A percentile compares a stretch with the other conserved stretches of the same genome.
These are phyloP conservation scores for Begonia loranthoides DNA, from an alignment of 306 rosid genomes.

Conservation along the genomic window DNA sequence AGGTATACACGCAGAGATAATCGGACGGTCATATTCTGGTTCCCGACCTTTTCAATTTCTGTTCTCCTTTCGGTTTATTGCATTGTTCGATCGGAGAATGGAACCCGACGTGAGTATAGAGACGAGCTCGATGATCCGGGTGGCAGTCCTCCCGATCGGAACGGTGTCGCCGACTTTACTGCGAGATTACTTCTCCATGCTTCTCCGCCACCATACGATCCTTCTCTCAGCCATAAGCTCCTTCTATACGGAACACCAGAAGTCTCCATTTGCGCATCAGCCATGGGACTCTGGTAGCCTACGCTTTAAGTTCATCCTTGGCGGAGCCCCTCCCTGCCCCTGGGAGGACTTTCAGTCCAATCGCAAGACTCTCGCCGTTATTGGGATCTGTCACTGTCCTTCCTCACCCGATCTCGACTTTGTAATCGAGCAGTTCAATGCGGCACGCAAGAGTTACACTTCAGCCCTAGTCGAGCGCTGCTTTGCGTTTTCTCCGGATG, in stretches of 20 bases:
- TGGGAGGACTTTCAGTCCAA: slow-evolving; percentile 97
- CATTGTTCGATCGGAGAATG: slow-evolving; percentile 27
- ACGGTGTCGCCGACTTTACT: slow-evolving; percentile 41
- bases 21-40: too few species aligned
- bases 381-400: slow-evolving; percentile 90
- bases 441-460: slow-evolving; percentile 37
- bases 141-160: slow-evolving; percentile 86
- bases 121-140: slow-evolving; percentile 70
- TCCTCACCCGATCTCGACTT: slow-evolving; percentile 71
- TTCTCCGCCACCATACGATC: slow-evolving; percentile 60
- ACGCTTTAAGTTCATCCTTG: slow-evolving; percentile 74
- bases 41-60: background rate
- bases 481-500: slow-evolving; percentile 80
- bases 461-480: slow-evolving; percentile 79
- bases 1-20: too few species aligned
- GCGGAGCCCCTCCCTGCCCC: slow-evolving; percentile 69
- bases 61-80: background rate
- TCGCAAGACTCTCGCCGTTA: slow-evolving; percentile 69
- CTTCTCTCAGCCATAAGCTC: slow-evolving; percentile 80
- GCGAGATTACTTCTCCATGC: slow-evolving; percentile 73
- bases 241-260: slow-evolving; percentile 91
- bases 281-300: slow-evolving; percentile 89
- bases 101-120: slow-evolving; percentile 96
- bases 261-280: slow-evolving; percentile 76
- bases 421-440: slow-evolving; percentile 34